phyloP scores from a whole-genome alignment of 192 early-diverging fungal genomes.

The Martensiomyces pterosporus region DNA sequence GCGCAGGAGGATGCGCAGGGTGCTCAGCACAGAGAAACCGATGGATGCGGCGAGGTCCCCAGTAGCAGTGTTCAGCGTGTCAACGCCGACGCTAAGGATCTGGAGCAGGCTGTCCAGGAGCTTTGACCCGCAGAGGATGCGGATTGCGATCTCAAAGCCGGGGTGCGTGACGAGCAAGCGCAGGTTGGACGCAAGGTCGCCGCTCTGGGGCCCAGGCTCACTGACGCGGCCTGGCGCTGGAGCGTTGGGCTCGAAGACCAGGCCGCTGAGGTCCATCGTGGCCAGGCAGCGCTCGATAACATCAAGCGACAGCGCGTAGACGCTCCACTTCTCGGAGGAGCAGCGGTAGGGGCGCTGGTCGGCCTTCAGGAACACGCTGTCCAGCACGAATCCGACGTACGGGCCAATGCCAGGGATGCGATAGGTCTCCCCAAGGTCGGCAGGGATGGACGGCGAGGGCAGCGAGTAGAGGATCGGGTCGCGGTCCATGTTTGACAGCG shows the following conservation, averaged over 20 bases:
- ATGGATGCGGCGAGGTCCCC: conserved; percentile 31
- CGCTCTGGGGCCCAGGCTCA: conserved; percentile 2
- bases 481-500: conserved; percentile 29
- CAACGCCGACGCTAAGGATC: conserved; percentile 59
- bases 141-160: conserved; percentile 76
- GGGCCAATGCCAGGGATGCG: conserved; percentile 71
- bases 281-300: conserved; percentile 77
- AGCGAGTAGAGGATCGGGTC: conserved; percentile 33
- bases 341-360: conserved; percentile 62
- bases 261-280: conserved; percentile 63
- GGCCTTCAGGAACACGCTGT: conserved; percentile 79
- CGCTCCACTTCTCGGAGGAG: conserved; percentile 71
- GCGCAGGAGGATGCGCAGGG: conserved; percentile 62
- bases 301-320: conserved; percentile 55
- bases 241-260: conserved; percentile 24
- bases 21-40: conserved; percentile 20
- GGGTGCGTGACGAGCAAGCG: conserved; percentile 65
- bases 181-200: conserved; percentile 24
- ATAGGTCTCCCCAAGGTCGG: conserved; percentile 60
- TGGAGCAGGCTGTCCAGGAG: conserved; percentile 68
- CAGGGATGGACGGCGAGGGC: conserved; percentile 53
- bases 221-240: conserved; percentile 7
- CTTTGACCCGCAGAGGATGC: conserved; percentile 71
- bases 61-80: conserved; percentile 50
- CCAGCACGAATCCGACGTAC: conserved; percentile 81